Base-by-base conservation (phyloP, 345 rosid species). In the Acer campestre region DNA sequence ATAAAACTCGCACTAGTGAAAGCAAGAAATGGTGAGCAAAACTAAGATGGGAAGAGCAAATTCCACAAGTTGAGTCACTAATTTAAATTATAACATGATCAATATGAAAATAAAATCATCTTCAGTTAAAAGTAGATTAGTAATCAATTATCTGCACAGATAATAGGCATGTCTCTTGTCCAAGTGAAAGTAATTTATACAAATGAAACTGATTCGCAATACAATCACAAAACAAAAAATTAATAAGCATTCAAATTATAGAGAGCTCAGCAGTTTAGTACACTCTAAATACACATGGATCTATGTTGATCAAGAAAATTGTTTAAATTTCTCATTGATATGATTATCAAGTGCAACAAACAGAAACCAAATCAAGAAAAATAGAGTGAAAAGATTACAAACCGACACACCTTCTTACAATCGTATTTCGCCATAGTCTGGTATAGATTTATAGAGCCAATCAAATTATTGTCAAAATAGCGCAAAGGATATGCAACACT, bases 401-500 rank as follows among this genome's bases (percentile, higher is more conserved):
- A 64, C 9, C 5, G 4, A 68, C 27, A 2, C 42, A 90, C 95
- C 91, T 84, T 93, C 83, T 91, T 95, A 78, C 93, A 90, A 56
- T 86, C 82, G 79, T 92, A 85, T 77, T 93, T 92, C 14, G 90
- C 89, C 95, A 89, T 93, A 56, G 85, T 80, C 82, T 91, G 91
- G 73, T 83, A 93, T 16, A 91, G 86, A 67, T 92, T 91, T 78
- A 92, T 90, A 7, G 98, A 91, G 70, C 98, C 93, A 75, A 91
- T 68, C 83, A 95, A 74, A 83, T 91, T 90, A 71, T 90, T 89
- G 65, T 93, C 97, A 71, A 93, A 93, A 77, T 96, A 96, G 55
- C 95, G 91, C 16, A 89, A 90, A 72, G 98, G 99, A 68, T 89
- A 77, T 10, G 66, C 86, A 75, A 93, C 93, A 74, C 98, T 96